phyloP scores from a whole-genome alignment of 192 early-diverging fungal genomes.

The Gaertneriomyces semiglobifer region DNA sequence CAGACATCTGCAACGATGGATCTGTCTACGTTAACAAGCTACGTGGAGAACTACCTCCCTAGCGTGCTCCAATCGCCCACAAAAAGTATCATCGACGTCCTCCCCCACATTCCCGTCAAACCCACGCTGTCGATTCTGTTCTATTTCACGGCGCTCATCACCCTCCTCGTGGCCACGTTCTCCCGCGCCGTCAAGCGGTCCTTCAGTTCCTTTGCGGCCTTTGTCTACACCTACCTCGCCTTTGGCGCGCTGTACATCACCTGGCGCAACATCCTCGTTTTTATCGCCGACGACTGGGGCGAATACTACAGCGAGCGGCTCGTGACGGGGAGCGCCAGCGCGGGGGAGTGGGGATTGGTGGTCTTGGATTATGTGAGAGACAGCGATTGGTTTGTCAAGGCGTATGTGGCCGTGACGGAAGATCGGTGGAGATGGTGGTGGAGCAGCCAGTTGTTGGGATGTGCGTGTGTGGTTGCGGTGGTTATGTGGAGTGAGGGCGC shows the following conservation, averaged over 20 bases:
- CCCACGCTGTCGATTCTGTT: too few relatives aligned
- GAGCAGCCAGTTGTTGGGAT: conserved; percentile 29
- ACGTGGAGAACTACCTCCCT: too few relatives aligned
- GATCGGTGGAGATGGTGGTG: conserved; percentile 24
- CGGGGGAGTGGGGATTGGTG: neutral
- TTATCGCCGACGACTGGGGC: conserved; percentile 12
- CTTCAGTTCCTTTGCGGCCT: conserved; percentile 1
- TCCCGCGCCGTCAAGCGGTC: too few relatives aligned
- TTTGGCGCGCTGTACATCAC: conserved; percentile 21
- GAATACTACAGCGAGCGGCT: neutral
- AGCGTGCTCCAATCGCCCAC: too few relatives aligned
- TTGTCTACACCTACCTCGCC: conserved; percentile 11
- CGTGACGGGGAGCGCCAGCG: too few relatives aligned
- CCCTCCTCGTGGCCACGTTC: too few relatives aligned
- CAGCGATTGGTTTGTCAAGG: conserved; percentile 31
- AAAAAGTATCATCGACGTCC: too few relatives aligned
- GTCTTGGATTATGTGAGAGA: conserved; percentile 14
- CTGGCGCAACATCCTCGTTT: conserved; percentile 25
- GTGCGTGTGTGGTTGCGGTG: conserved; percentile 20
- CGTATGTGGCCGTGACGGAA: conserved; percentile 25
- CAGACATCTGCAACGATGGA: too few relatives aligned
- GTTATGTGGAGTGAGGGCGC: conserved; percentile 31
- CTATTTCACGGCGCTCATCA: too few relatives aligned
- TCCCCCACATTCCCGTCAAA: too few relatives aligned
- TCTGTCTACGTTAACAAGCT: too few relatives aligned